Conservation (phyloP, 2,329 filamentous ascomycete genomes). For the Bertia moriformis region DNA sequence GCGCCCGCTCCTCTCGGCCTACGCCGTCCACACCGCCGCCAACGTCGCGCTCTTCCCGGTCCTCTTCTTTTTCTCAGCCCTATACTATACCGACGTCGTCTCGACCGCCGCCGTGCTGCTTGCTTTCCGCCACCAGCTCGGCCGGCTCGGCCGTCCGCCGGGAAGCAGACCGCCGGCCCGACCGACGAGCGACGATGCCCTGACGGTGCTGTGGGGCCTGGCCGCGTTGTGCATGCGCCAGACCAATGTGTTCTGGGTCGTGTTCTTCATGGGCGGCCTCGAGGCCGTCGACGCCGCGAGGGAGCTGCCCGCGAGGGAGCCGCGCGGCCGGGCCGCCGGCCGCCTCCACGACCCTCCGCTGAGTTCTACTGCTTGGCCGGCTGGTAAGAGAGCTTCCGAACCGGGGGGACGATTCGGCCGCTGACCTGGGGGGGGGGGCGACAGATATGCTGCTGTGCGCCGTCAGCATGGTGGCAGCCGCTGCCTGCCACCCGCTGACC, state of each 20-base stretch:
- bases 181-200: conserved; percentile 20
- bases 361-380: too few species aligned
- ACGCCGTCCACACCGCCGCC: conserved; percentile 46
- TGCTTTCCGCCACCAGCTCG: conserved; percentile 45
- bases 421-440: too few species aligned
- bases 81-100: conserved; percentile 89
- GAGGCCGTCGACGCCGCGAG: conserved; percentile 38
- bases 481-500: conserved; percentile 28
- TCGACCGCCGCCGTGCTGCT: conserved; percentile 64
- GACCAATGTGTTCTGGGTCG: conserved; percentile 94
- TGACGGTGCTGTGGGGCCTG: conserved; percentile 40
- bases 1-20: conserved; percentile 15
- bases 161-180: conserved; percentile 2
- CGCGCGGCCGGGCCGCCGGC: conserved; percentile 2
- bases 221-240: conserved; percentile 67
- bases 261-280: conserved; percentile 56
- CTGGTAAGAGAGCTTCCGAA: too few species aligned
- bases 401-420: too few species aligned
- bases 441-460: conserved; percentile 39
- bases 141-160: conserved; percentile 19
- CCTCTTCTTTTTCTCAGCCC: conserved; percentile 83
- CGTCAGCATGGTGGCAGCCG: conserved; percentile 49
- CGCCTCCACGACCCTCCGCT: conserved; percentile 2
- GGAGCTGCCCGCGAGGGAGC: conserved; percentile 17
- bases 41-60: conserved; percentile 79